These are phyloP conservation scores for Alternaria gansuensis DNA, from an alignment of 2,329 filamentous ascomycete genomes.

Conservation along the genomic window DNA sequence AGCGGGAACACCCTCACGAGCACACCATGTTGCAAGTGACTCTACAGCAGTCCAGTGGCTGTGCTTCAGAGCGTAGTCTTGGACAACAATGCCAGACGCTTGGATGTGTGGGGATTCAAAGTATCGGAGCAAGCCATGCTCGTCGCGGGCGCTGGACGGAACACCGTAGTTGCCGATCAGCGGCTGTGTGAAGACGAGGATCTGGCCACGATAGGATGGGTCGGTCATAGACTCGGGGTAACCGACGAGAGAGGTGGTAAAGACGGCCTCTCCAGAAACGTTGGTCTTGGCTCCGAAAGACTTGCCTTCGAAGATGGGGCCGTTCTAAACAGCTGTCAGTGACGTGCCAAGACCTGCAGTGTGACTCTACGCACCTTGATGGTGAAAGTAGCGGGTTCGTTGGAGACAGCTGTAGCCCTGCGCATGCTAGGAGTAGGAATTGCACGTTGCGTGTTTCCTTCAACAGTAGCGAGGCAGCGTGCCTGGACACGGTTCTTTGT, in stretches of 20 bases:
- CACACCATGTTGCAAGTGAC: conserved; percentile 92
- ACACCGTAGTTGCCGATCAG: conserved; percentile 99
- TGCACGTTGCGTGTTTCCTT: conserved; percentile 73
- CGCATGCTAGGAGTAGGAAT: conserved; percentile 66
- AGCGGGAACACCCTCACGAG: conserved; percentile 92
- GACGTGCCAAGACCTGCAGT: conserved; percentile 31
- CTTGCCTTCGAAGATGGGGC: conserved; percentile 93
- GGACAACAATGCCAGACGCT: conserved; percentile 93
- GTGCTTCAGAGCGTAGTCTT: conserved; percentile 91
- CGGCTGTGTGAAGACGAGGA: conserved; percentile 97
- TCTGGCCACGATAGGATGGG: conserved; percentile 81
- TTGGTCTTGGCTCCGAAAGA: conserved; percentile 97
- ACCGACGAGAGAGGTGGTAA: conserved; percentile 96
- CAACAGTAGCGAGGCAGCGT: conserved; percentile 71
- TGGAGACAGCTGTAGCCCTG: conserved; percentile 72
- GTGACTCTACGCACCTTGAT: conserved; percentile 73
- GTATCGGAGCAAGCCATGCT: conserved; percentile 92
- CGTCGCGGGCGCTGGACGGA: conserved; percentile 82
- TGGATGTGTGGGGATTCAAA: conserved; percentile 99
- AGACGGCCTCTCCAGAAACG: conserved; percentile 97
- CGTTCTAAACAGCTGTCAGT: conserved; percentile 68
- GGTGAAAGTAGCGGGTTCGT: conserved; percentile 88
- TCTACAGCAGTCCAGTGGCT: conserved; percentile 99
- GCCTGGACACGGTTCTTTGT: conserved; percentile 56
- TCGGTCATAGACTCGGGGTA: conserved; percentile 89